phyloP scores from a whole-genome alignment of 2,329 filamentous ascomycete genomes.

The Exophiala viscosa region DNA sequence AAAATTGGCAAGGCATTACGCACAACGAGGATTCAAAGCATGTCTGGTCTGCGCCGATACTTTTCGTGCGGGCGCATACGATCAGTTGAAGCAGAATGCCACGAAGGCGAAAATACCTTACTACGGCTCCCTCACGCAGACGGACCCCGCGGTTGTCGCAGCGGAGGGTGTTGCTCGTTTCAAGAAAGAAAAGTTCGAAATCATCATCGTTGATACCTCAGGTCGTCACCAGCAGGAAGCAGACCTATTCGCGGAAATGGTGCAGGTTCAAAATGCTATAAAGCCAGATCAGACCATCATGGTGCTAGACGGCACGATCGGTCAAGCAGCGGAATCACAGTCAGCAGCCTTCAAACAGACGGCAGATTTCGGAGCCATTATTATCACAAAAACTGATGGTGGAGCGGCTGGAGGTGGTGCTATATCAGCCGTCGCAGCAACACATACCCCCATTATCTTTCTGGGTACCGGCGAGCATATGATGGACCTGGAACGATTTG shows the following conservation, averaged over 20 bases:
- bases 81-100: conserved; percentile 97
- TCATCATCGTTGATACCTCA: conserved; percentile 97
- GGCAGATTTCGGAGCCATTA: conserved; percentile 94
- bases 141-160: conserved; percentile 88
- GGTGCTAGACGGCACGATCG: conserved; percentile 94
- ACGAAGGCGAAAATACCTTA: conserved; percentile 99
- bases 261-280: conserved; percentile 89
- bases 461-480: conserved; percentile 97
- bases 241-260: conserved; percentile 95
- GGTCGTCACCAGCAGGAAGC: conserved; percentile 92
- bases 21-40: conserved; percentile 85
- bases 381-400: conserved; percentile 98
- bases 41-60: conserved; percentile 97
- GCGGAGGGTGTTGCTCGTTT: conserved; percentile 97
- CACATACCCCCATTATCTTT: conserved; percentile 94
- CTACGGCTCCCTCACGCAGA: conserved; percentile 94
- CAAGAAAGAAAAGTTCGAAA: conserved; percentile 96
- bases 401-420: conserved; percentile 93
- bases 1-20: conserved; percentile 91
- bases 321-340: conserved; percentile 91
- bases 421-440: conserved; percentile 94
- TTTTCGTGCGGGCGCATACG: conserved; percentile 96
- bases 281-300: conserved; percentile 95
- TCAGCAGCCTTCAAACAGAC: conserved; percentile 96
- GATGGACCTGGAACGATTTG: conserved; percentile 89